Conservation (phyloP, 2,329 filamentous ascomycete genomes). For the Microdochium trichocladiopsis region DNA sequence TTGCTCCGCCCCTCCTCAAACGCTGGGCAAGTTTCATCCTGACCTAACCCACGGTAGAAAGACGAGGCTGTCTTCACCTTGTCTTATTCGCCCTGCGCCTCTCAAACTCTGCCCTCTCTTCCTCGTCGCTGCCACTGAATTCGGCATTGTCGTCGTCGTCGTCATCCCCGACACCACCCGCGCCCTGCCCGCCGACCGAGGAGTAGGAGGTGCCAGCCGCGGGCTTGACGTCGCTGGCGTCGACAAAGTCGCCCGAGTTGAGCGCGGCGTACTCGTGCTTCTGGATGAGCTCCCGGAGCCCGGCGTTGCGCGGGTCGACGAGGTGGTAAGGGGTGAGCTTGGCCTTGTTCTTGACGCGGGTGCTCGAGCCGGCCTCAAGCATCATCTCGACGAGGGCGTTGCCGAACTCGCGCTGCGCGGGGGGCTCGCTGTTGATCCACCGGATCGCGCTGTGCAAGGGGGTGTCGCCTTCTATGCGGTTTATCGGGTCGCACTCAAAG, state of each 20-base stretch:
- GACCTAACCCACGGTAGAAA: too few relatives aligned
- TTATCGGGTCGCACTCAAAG: constrained; percentile 77
- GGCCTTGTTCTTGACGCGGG: constrained; percentile 59
- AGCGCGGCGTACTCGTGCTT: constrained; percentile 61
- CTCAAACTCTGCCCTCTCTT: constrained; percentile 57
- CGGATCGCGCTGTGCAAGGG: constrained; percentile 73
- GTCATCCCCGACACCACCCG: constrained; percentile 20
- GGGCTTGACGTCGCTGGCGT: constrained; percentile 17
- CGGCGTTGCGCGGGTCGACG: constrained; percentile 62
- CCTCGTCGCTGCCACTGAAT: constrained; percentile 58
- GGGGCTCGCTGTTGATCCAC: constrained; percentile 64
- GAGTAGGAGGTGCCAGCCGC: too few relatives aligned
- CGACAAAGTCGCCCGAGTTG: constrained; percentile 52
- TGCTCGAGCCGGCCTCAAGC: constrained; percentile 66
- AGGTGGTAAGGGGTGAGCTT: constrained; percentile 66
- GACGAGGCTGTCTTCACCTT: constrained; percentile 10
- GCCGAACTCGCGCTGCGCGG: constrained; percentile 57
- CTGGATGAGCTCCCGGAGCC: constrained; percentile 55
- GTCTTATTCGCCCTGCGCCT: constrained; percentile 30
- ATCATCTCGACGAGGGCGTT: constrained; percentile 68
- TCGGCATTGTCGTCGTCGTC: constrained; percentile 49
- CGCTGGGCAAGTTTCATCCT: too few relatives aligned
- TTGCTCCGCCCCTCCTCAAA: neutral
- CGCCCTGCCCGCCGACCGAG: constrained; percentile 8
- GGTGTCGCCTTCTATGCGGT: constrained; percentile 66